Percentiles rank a stretch among this genome's conserved stretches.
phyloP scores from a whole-genome alignment of 176 grass and related monocot genomes.

The Poa pratensis region DNA sequence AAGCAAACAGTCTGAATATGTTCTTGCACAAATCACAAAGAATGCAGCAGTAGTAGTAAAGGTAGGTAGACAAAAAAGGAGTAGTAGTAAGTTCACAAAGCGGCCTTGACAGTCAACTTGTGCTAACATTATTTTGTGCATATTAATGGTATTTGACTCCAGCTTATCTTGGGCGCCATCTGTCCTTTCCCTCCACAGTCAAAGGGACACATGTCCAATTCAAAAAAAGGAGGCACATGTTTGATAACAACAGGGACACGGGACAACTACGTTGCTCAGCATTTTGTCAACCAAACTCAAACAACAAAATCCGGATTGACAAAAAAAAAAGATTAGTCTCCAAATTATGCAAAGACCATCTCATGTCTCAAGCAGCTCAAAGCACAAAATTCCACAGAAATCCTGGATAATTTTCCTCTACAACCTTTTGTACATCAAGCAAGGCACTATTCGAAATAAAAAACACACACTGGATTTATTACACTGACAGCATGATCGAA shows the following conservation, averaged over 20 bases:
- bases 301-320: background rate
- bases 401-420: background rate
- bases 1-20: too few relatives aligned
- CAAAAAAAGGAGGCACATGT: background rate
- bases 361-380: background rate
- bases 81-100: background rate
- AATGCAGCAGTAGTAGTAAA: too few relatives aligned
- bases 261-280: background rate
- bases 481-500: slow-evolving; percentile 29
- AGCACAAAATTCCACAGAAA: background rate
- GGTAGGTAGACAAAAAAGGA: too few relatives aligned
- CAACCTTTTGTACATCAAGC: slow-evolving; percentile 5
- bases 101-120: background rate
- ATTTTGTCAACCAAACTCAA: background rate
- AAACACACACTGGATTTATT: slow-evolving; percentile 34
- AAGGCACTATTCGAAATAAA: slow-evolving; percentile 26
- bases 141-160: background rate
- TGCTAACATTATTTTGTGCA: background rate
- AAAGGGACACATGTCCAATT: background rate
- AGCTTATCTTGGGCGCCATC: background rate
- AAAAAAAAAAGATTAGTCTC: background rate
- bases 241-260: too few relatives aligned
- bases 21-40: too few relatives aligned
- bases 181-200: background rate
- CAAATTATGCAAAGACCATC: background rate